Evolutionary conservation across 2,329 filamentous ascomycete species (phyloP).

Genomic region (Botrytis fragariae): DNA sequence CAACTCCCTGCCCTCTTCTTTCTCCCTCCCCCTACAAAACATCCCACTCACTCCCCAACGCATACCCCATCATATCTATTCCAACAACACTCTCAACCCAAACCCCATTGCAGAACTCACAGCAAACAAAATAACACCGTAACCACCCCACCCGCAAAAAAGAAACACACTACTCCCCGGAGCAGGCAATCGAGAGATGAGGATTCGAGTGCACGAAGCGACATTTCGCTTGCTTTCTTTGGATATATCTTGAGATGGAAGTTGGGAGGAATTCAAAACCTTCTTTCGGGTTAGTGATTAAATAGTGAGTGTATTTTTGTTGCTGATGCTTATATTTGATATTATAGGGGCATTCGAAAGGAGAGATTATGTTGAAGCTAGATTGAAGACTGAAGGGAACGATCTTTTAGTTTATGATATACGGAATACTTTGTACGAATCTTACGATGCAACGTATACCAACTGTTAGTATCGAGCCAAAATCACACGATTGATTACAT

Average conservation of each 20-base stretch:
- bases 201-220: neutral
- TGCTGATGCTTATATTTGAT: too few relatives aligned
- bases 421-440: neutral
- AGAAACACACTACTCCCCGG: neutral
- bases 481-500: too few relatives aligned
- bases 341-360: too few relatives aligned
- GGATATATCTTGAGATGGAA: neutral
- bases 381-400: neutral
- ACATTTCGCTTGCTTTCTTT: neutral
- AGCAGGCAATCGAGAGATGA: neutral
- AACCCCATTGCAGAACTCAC: neutral
- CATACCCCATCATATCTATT: neutral
- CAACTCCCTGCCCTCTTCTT: neutral
- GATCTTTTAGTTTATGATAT: neutral
- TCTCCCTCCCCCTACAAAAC: accelerated
- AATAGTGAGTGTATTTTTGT: neutral
- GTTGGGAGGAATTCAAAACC: too few relatives aligned
- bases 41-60: neutral
- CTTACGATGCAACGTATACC: neutral
- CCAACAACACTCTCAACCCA: neutral
- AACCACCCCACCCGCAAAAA: neutral
- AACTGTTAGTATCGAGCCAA: too few relatives aligned
- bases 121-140: neutral
- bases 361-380: neutral
- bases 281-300: neutral